A percentile compares a stretch with the other conserved stretches of the same genome.
Evolutionary conservation across 1,139 yeast genomes (phyloP).

Genomic region (Protomyces lactucae-debilis): DNA sequence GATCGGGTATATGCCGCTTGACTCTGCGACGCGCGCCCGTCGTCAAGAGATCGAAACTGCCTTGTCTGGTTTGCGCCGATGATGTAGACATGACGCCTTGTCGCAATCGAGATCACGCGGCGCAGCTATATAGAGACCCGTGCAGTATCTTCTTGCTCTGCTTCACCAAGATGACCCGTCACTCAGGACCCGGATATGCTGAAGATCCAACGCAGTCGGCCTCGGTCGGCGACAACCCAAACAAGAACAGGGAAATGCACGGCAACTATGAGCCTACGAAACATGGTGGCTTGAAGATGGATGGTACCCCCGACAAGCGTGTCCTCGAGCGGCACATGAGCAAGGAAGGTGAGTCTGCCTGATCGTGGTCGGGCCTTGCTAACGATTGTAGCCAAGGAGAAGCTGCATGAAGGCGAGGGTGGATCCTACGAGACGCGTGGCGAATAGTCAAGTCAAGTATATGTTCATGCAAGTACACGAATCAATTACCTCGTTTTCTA

Average conservation of each 20-base stretch:
- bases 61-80: not conserved
- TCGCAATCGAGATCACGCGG: not conserved
- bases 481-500: not conserved
- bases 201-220: not conserved
- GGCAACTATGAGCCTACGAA: not conserved
- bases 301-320: not conserved
- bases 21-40: not conserved
- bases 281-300: not conserved
- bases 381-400: not conserved
- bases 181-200: not conserved
- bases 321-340: not conserved
- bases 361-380: not conserved
- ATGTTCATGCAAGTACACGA: not conserved
- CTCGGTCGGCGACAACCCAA: not conserved
- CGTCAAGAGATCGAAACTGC: constrained; percentile 14
- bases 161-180: not conserved
- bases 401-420: not conserved
- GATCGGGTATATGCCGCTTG: constrained; percentile 19
- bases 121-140: too few species aligned
- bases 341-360: not conserved
- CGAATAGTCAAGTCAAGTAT: not conserved
- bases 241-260: not conserved
- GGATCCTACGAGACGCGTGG: not conserved
- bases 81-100: not conserved
- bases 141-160: not conserved